Percentiles rank a stretch among this genome's conserved stretches.
phyloP scores from a whole-genome alignment of 208 protist species.

The Crithidia brevicula region DNA sequence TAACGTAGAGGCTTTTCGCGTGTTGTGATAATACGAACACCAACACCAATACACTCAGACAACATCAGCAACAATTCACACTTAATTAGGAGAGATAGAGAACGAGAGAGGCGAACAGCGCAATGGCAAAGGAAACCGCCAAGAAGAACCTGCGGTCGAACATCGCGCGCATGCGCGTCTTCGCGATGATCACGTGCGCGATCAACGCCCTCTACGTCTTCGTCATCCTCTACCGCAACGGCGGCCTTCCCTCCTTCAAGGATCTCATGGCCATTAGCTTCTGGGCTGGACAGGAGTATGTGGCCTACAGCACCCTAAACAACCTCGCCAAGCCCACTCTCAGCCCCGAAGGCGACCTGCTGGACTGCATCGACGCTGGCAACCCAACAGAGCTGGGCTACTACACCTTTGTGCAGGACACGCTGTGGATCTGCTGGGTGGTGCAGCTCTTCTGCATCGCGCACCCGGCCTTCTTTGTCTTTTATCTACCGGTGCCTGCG shows the following conservation, averaged over 20 bases:
- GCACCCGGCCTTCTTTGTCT: constrained; percentile 76
- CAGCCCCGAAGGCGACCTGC: constrained; percentile 54
- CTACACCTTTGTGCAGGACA: constrained; percentile 85
- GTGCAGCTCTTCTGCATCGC: constrained; percentile 77
- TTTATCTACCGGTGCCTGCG: constrained; percentile 88
- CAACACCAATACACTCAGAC: too few relatives aligned
- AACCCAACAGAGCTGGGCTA: constrained; percentile 80
- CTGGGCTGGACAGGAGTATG: constrained; percentile 83
- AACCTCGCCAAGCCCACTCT: constrained; percentile 56
- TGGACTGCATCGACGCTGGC: constrained; percentile 78
- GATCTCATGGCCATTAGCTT: constrained; percentile 72
- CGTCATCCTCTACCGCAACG: constrained; percentile 63
- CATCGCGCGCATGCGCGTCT: constrained; percentile 67
- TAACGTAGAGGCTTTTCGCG: too few relatives aligned
- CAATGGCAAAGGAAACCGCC: constrained; percentile 88
- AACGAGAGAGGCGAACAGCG: neutral
- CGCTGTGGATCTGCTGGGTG: constrained; percentile 90
- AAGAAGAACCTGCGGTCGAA: constrained; percentile 86
- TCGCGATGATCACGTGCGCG: constrained; percentile 60
- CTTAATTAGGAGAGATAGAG: neutral
- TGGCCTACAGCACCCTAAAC: constrained; percentile 56
- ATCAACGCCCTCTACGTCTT: constrained; percentile 73
- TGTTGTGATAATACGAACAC: too few relatives aligned
- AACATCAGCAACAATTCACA: neutral
- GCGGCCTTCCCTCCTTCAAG: constrained; percentile 51